Conservation (phyloP, 192 early-diverging fungal species). For the Cetraspora pellucida region DNA sequence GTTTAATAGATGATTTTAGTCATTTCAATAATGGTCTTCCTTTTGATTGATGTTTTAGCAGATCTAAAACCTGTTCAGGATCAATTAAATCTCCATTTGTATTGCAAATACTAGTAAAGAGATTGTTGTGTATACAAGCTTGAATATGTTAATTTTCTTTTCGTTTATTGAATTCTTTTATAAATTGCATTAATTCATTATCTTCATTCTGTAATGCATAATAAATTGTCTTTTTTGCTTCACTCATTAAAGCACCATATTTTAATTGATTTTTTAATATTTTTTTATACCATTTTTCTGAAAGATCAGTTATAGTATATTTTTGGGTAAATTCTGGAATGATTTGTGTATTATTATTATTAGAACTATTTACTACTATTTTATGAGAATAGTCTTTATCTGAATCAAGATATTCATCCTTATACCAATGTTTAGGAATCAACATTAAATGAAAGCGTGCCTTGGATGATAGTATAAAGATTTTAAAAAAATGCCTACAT, state of each 20-base stretch:
- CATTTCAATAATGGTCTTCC: no score
- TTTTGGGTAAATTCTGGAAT: neutral
- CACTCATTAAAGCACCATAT: neutral
- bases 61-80: no score
- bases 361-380: neutral
- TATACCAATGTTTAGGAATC: no score
- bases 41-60: no score
- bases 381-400: neutral
- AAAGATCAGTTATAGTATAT: conserved; percentile 7
- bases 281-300: neutral
- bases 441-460: no score
- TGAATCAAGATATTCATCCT: neutral
- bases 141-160: neutral
- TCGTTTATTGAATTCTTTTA: neutral
- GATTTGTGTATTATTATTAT: neutral
- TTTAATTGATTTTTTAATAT: neutral
- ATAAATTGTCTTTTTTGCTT: neutral
- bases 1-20: no score
- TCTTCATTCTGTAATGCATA: neutral
- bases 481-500: no score
- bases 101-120: no score
- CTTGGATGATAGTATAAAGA: no score
- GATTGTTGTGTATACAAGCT: no score
- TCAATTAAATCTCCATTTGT: no score
- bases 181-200: neutral